Evolutionary conservation across 2,329 filamentous ascomycete genomes (phyloP), one percentile per base, ranked within the genome.

Genomic region (Pseudogymnoascus sp.): DNA sequence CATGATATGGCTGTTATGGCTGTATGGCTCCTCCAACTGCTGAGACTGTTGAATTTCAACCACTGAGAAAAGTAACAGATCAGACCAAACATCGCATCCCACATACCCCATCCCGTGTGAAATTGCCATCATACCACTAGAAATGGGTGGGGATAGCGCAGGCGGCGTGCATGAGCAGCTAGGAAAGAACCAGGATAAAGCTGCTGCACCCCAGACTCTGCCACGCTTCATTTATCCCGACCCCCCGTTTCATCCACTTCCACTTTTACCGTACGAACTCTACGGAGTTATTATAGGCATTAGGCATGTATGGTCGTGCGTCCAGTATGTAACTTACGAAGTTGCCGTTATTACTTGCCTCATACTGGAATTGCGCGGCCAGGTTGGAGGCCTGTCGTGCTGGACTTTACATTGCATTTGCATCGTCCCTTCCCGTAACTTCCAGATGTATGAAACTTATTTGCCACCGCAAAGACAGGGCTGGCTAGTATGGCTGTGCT

Each of bases 191-290:
- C 23, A 25, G 23, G 28, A 28, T 51, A 51, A 28, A 51, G 45
- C 45, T 51, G 45, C 45, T 51, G 45, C 45, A 51, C 45, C 45
- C 45, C 45, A 28, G 45, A 51, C 45, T 51, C 45, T 51, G 45
- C 45, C 45, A 51, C 45, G 45, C 45, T 51, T 28, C 45, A 51
- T 51, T 51, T 51, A 51, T 51, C 45, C 45, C 23, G 45, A 25
- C 23, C 45, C 23, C 45, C 45, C 21, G 45, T 51, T 51, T 51
- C 21, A 51, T 48, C 21, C 43, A 28, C 45, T 51, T 28, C 45
- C 10, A n/a, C 14, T 25, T 13, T 28, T n/a, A 6, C 23, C 23
- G 23, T 25, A 25, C 23, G 23, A 4, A 25, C 23, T 25, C 6
- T 25, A 25, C 39, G 19, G 16, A 21, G 16, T 45, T 45, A 21